These are phyloP conservation scores for Scedosporium dehoogii DNA, from an alignment of 2,329 filamentous ascomycete species.

Conservation along the genomic window DNA sequence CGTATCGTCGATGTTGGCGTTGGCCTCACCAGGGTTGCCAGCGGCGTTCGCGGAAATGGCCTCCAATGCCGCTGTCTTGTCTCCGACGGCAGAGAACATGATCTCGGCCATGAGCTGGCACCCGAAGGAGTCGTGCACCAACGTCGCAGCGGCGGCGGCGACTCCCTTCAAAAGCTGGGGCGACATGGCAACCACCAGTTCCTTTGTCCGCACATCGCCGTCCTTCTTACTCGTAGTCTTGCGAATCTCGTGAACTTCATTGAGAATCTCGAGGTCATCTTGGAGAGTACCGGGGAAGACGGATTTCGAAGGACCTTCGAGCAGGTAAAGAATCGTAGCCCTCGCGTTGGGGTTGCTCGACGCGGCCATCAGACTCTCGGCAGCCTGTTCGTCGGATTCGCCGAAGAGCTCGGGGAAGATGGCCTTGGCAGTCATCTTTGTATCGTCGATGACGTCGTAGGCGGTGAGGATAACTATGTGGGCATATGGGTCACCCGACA, in stretches of 20 bases:
- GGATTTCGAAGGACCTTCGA: conserved; percentile 55
- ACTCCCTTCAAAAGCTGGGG: conserved; percentile 68
- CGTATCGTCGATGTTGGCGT: conserved; percentile 29
- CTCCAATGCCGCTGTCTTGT: conserved; percentile 64
- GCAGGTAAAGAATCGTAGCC: conserved; percentile 68
- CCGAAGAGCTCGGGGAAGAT: conserved; percentile 81
- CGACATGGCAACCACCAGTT: conserved; percentile 66
- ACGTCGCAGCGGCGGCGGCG: conserved; percentile 52
- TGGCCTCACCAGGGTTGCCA: conserved; percentile 37
- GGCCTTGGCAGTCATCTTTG: conserved; percentile 73
- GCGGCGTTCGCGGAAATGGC: conserved; percentile 57
- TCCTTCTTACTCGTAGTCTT: conserved; percentile 90
- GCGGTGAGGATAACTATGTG: conserved; percentile 76
- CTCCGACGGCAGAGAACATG: conserved; percentile 63
- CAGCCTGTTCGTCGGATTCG: conserved; percentile 52
- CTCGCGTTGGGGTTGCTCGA: conserved; percentile 57
- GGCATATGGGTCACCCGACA: conserved; percentile 71
- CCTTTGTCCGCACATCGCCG: conserved; percentile 60
- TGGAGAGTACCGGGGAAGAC: conserved; percentile 53
- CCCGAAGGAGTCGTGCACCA: conserved; percentile 70
- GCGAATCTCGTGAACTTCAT: conserved; percentile 70
- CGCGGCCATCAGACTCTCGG: conserved; percentile 53
- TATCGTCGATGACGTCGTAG: conserved; percentile 90
- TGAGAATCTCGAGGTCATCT: conserved; percentile 59
- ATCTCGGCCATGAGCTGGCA: conserved; percentile 80